These are phyloP conservation scores for Orbilia brochopaga DNA, from an alignment of 2,329 filamentous ascomycete genomes.

Conservation along the genomic window DNA sequence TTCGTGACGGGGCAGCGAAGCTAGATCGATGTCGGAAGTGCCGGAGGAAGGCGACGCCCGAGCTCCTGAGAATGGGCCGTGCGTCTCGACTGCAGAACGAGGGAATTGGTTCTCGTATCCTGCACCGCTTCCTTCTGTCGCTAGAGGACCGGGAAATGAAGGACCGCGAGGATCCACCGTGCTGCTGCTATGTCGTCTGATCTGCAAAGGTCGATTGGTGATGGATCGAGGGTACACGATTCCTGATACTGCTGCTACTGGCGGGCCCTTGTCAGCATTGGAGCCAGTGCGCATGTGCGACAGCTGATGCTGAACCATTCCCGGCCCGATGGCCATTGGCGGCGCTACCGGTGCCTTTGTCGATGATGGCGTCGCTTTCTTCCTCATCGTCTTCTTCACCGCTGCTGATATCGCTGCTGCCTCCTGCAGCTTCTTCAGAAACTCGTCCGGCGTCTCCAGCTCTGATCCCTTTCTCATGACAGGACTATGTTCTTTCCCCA, in stretches of 20 bases:
- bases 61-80: constrained; percentile 46
- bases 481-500: constrained; percentile 67
- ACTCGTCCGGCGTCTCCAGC: constrained; percentile 92
- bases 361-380: constrained; percentile 54
- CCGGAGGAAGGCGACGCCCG: constrained; percentile 43
- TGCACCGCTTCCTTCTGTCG: constrained; percentile 16
- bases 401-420: constrained; percentile 62
- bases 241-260: constrained; percentile 19
- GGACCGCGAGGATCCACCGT: constrained; percentile 41
- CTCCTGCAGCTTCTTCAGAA: constrained; percentile 73
- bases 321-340: constrained; percentile 54
- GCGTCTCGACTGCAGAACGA: constrained; percentile 47
- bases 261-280: constrained; percentile 25
- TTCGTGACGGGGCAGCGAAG: constrained; percentile 39
- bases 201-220: constrained; percentile 11
- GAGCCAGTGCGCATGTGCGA: constrained; percentile 55
- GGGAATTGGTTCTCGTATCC: constrained; percentile 44
- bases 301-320: constrained; percentile 58
- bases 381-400: constrained; percentile 62
- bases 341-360: constrained; percentile 49
- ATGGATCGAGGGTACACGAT: constrained; percentile 13
- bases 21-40: constrained; percentile 30
- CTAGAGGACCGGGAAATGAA: constrained; percentile 47
- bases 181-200: constrained; percentile 41
- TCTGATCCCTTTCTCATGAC: constrained; percentile 87